Evolutionary conservation across 169 alveolate genomes (phyloP).

Genomic region (Plasmodium coatneyi): DNA sequence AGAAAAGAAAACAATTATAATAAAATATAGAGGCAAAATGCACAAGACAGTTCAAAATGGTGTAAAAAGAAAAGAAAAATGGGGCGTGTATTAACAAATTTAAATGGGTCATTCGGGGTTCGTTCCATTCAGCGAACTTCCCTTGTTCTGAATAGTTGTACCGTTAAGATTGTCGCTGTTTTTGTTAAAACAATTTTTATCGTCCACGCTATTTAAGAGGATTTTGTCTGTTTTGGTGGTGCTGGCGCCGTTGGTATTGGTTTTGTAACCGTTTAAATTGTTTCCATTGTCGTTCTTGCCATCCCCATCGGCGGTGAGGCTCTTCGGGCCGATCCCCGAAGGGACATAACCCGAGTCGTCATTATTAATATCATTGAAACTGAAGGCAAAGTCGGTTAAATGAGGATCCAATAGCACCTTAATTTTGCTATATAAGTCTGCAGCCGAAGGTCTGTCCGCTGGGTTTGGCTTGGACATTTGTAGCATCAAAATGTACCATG

Average conservation of each 20-base stretch:
- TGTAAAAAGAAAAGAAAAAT: background rate
- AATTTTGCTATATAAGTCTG: constrained; percentile 81
- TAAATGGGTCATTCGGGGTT: background rate
- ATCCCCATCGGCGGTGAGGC: background rate
- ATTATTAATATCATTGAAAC: constrained; percentile 47
- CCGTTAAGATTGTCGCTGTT: background rate
- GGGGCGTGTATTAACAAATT: background rate
- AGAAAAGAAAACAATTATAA: background rate
- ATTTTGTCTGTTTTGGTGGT: background rate
- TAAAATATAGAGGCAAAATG: background rate
- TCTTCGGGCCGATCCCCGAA: background rate
- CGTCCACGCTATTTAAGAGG: background rate
- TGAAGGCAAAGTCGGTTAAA: constrained; percentile 66
- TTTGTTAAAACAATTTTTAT: background rate
- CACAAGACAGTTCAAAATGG: constrained; percentile 16
- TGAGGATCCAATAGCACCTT: constrained; percentile 77
- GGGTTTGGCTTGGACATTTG: constrained; percentile 90
- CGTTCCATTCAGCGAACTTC: background rate
- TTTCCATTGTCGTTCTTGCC: background rate
- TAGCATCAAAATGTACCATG: constrained; percentile 88
- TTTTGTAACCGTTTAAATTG: background rate
- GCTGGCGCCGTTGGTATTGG: background rate
- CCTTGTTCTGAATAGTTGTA: background rate
- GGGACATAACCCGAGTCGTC: constrained; percentile 3
- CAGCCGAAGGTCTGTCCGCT: constrained; percentile 89